Evolutionary conservation across 2,329 filamentous ascomycete genomes (phyloP).

Genomic region (Xylaria sp.): DNA sequence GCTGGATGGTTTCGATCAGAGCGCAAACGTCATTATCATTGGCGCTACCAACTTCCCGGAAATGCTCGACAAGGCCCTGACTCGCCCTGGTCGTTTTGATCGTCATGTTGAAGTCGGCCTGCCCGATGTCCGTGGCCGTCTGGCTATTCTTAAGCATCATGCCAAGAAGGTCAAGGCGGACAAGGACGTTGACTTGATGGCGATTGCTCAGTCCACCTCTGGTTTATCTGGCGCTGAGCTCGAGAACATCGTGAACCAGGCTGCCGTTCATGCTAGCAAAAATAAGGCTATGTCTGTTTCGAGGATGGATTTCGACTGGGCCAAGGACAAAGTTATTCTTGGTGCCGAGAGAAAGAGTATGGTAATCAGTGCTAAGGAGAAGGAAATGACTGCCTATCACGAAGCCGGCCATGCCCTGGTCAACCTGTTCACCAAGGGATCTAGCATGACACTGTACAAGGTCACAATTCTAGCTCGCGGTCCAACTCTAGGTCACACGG

Average conservation of each 20-base stretch:
- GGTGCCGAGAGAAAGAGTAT: slow-evolving; percentile 86
- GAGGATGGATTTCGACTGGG: slow-evolving; percentile 87
- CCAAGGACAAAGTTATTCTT: slow-evolving; percentile 97
- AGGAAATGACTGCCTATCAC: slow-evolving; percentile 91
- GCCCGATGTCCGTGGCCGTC: slow-evolving; percentile 86
- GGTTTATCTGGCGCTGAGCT: slow-evolving; percentile 94
- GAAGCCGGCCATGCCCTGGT: slow-evolving; percentile 94
- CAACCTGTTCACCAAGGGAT: slow-evolving; percentile 69
- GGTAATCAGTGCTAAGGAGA: slow-evolving; percentile 88
- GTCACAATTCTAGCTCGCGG: slow-evolving; percentile 94
- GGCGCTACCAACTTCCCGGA: slow-evolving; percentile 96
- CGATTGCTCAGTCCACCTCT: slow-evolving; percentile 79
- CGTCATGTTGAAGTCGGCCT: slow-evolving; percentile 83
- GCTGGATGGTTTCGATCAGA: slow-evolving; percentile 93
- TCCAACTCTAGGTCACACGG: slow-evolving; percentile 78
- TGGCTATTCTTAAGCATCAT: slow-evolving; percentile 90
- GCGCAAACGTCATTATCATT: slow-evolving; percentile 90
- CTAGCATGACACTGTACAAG: slow-evolving; percentile 80
- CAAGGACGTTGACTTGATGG: slow-evolving; percentile 73
- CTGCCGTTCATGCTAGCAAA: slow-evolving; percentile 89
- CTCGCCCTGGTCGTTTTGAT: slow-evolving; percentile 90
- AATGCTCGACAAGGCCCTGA: slow-evolving; percentile 88
- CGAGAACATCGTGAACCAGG: slow-evolving; percentile 95
- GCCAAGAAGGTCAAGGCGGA: slow-evolving; percentile 82
- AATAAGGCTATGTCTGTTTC: slow-evolving; percentile 70